phyloP scores from a whole-genome alignment of 108 stramenopile species.

The Cylindrotheca closterium region DNA sequence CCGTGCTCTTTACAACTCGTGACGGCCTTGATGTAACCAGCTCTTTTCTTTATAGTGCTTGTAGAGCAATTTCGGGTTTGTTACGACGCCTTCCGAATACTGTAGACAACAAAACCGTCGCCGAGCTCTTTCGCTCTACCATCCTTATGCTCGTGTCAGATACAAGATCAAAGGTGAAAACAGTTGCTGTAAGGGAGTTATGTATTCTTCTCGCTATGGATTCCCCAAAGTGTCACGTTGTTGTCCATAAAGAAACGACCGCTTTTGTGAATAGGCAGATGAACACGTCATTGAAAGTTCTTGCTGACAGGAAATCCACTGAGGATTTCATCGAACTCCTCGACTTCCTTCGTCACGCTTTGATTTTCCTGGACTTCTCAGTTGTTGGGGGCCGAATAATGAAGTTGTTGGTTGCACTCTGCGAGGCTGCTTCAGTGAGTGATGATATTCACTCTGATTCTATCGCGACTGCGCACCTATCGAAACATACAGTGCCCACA shows the following conservation, averaged over 20 bases:
- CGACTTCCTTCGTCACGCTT: conserved; percentile 25
- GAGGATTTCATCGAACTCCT: conserved; percentile 12
- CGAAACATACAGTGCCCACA: conserved; percentile 32
- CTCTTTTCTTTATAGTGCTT: conserved; percentile 24
- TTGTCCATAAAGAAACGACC: conserved; percentile 19
- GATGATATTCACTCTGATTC: conserved; percentile 18
- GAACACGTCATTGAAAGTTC: conserved; percentile 12
- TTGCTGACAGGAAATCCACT: conserved; percentile 15
- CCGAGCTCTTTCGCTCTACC: conserved; percentile 42
- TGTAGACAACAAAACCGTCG: conserved; percentile 13
- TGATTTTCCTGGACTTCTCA: conserved; percentile 43
- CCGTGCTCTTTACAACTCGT: conserved; percentile 18
- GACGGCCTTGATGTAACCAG: conserved; percentile 39
- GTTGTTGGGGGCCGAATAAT: conserved; percentile 45
- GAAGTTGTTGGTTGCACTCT: conserved; percentile 41
- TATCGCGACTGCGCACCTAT: conserved; percentile 27
- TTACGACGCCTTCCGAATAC: conserved; percentile 9
- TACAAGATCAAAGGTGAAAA: conserved; percentile 50
- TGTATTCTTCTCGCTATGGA: conserved; percentile 45
- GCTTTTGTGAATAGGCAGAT: conserved; percentile 7
- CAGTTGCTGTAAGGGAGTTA: conserved; percentile 41
- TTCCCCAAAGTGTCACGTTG: conserved; percentile 24
- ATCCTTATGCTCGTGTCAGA: conserved; percentile 53
- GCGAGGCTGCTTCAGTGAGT: conserved; percentile 18
- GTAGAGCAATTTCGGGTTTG: conserved; percentile 39